Evolutionary conservation across 345 rosid species (phyloP), one percentile per base, ranked within the genome.

Genomic region (Arabidopsis suecica): DNA sequence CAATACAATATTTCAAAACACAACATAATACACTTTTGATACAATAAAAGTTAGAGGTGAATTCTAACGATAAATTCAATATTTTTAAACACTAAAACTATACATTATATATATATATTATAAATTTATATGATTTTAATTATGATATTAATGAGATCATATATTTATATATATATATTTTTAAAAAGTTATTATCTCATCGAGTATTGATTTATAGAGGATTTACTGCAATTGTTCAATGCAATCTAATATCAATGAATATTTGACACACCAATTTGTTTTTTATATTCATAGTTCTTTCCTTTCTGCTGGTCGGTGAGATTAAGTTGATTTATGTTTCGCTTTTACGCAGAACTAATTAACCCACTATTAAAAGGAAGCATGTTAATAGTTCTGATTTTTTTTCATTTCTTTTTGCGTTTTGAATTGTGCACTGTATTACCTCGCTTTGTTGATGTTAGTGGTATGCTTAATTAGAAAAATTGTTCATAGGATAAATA

Each of bases 401-500:
- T 0, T 34, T 18, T 32, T 1, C 22, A 6, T 33, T 44, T 56
- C 65, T 50, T 56, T 56, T n/a, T 44, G 50, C 65, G 32, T 28
- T 28, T 28, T 28, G 32, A 28, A 28, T 28, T 28, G 32, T 28
- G 49, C 57, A 68, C 37, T 38, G 56, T 48, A 45, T 11, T 45
- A 67, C 74, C 3, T 41, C 16, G 12, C 48, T 61, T 61, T 42
- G 63, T 69, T 53, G 42, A 61, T 68, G 28, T 69, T 69, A 69
- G 60, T 76, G 69, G 50, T 62, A 28, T 25, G 62, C 9, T 56
- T 58, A 73, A 32, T 41, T 68, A 70, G 38, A 77, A 16, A 63
- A 44, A 63, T 12, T 62, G 53, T 37, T 18, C 65, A 56, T 45
- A 54, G 50, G 65, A 76, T 69, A 77, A 69, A 40, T 77, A 14